Evolutionary conservation across 2,329 filamentous ascomycete species (phyloP).

Genomic region (Colletotrichum scovillei): DNA sequence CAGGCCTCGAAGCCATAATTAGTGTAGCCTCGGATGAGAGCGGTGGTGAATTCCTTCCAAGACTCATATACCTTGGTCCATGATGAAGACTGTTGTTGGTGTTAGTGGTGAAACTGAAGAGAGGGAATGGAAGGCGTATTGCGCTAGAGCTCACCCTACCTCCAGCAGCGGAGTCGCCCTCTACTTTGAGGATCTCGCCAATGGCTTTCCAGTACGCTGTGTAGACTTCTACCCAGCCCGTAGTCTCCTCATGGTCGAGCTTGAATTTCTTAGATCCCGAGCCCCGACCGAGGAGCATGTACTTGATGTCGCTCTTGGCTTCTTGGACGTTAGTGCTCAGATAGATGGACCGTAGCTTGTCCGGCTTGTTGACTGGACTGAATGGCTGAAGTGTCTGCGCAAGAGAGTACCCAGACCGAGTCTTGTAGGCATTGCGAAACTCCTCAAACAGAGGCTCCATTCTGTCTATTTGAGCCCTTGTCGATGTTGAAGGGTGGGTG

Average conservation of each 20-base stretch:
- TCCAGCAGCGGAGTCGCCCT: slow-evolving; percentile 57
- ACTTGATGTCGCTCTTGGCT: slow-evolving; percentile 76
- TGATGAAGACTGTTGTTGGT: slow-evolving; percentile 54
- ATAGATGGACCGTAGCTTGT: slow-evolving; percentile 77
- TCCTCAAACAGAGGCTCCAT: slow-evolving; percentile 82
- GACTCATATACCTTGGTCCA: slow-evolving; percentile 87
- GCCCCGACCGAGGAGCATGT: slow-evolving; percentile 69
- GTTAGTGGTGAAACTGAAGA: background rate
- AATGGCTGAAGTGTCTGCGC: slow-evolving; percentile 81
- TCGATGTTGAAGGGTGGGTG: background rate
- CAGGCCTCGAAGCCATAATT: slow-evolving; percentile 83
- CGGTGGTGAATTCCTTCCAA: slow-evolving; percentile 87
- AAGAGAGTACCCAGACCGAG: slow-evolving; percentile 76
- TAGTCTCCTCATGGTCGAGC: slow-evolving; percentile 74
- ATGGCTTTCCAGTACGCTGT: slow-evolving; percentile 85
- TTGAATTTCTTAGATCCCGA: slow-evolving; percentile 59
- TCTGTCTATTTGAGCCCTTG: slow-evolving; percentile 32
- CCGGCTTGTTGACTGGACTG: slow-evolving; percentile 69
- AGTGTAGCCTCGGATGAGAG: slow-evolving; percentile 84
- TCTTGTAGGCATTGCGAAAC: slow-evolving; percentile 76
- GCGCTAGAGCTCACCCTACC: slow-evolving; percentile 42
- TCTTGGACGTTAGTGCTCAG: slow-evolving; percentile 75
- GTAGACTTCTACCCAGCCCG: slow-evolving; percentile 90
- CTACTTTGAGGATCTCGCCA: slow-evolving; percentile 76
- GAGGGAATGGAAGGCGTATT: background rate